These are phyloP conservation scores for Rosa hybrid DNA, from an alignment of 331 rosid species.

Conservation along the genomic window DNA sequence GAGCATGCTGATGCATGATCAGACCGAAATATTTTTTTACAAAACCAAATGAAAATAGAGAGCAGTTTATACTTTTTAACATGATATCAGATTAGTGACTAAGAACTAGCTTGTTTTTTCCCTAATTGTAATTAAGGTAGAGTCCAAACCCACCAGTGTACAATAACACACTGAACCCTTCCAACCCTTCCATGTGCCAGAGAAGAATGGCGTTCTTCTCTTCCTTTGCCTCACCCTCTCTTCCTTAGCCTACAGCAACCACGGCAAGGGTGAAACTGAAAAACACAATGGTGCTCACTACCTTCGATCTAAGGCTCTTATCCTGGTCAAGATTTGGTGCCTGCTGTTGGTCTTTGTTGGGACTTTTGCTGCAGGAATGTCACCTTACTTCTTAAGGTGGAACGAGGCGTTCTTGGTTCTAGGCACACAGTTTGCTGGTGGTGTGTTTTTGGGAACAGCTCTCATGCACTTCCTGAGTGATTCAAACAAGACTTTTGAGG, in stretches of 20 bases:
- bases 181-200: not conserved
- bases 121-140: not conserved
- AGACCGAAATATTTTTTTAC: not conserved
- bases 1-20: not conserved
- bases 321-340: constrained; percentile 57
- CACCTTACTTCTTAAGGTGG: constrained; percentile 71
- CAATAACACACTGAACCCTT: not conserved
- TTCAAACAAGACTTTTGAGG: constrained; percentile 56
- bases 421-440: constrained; percentile 83
- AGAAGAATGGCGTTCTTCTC: constrained; percentile 26
- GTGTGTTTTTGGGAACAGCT: constrained; percentile 78
- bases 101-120: not conserved
- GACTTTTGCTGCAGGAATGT: constrained; percentile 60
- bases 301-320: constrained; percentile 48
- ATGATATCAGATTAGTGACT: not conserved
- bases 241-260: constrained; percentile 51
- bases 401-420: constrained; percentile 64
- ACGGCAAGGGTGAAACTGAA: constrained; percentile 17
- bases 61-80: not conserved
- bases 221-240: constrained; percentile 32
- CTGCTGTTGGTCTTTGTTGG: constrained; percentile 50
- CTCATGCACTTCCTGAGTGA: constrained; percentile 83
- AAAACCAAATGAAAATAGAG: no score
- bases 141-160: not conserved
- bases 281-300: not conserved